Base-by-base conservation (phyloP, 805 yeast species). In the Clavispora fructus region DNA sequence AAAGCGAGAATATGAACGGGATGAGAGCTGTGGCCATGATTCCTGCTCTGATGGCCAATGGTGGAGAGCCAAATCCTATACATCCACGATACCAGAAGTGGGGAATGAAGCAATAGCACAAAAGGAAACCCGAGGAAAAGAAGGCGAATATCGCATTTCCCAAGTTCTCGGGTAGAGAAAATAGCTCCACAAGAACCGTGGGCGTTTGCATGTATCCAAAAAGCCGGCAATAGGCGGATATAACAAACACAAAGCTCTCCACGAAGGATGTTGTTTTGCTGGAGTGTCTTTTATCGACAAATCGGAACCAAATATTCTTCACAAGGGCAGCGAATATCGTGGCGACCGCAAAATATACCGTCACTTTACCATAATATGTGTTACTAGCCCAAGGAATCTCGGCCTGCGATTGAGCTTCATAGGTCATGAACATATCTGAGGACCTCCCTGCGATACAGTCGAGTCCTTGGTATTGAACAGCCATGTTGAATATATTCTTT, bases 61-160 rank as follows among this genome's bases (percentile, higher is more conserved):
- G 84, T n/a, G 83, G 80, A 3, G 80, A 67, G 1, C 84, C 85
- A 58, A 78, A 79, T 0, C 79, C 80, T 5, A 61, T 31, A 56
- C 85, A 80, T 0, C 62, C 77, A 46, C 83, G 61, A 50, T 74
- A 75, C 71, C 75, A 78, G 41, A 69, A 68, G 43, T 73, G 77
- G 7, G 83, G 83, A 3, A 64, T 60, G n/a, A 58, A 68, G 50
- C 73, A 74, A 35, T 72, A 57, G 46, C 69, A 44, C 56, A 59
- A 42, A 62, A 69, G 17, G 47, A 46, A 79, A 38, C 44, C 66
- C 30, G 54, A 63, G 2, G 55, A 68, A 30, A 46, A 70, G 53
- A 43, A 69, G 70, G 54, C 68, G 45, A 41, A 78, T 58, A 48
- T 64, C 41, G 51, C 69, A 63, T 48, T 69, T 17, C 58, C 82